A percentile compares a stretch with the other conserved stretches of the same genome.
Conservation (phyloP, 2,329 filamentous ascomycete genomes). For the Neonectria magnoliae region DNA sequence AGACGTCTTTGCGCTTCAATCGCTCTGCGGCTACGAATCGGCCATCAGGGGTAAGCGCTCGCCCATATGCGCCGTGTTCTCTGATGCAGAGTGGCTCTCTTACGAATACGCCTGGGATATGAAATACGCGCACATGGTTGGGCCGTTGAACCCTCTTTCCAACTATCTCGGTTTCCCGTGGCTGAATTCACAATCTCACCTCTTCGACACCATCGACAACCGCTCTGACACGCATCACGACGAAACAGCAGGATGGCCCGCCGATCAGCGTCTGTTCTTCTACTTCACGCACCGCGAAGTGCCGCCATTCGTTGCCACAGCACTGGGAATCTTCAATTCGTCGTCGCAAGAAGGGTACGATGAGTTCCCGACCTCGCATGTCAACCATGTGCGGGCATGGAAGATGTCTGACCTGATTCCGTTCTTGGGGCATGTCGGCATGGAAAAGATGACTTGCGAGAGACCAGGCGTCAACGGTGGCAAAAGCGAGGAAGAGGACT, state of each 20-base stretch:
- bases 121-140: constrained; percentile 40
- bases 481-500: constrained; percentile 25
- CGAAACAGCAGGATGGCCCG: constrained; percentile 29
- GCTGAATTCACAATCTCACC: constrained; percentile 31
- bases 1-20: constrained; percentile 38
- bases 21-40: constrained; percentile 38
- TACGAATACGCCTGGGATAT: constrained; percentile 41
- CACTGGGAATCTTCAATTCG: constrained; percentile 37
- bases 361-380: constrained; percentile 35
- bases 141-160: constrained; percentile 34
- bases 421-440: constrained; percentile 36
- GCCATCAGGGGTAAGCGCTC: constrained; percentile 33
- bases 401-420: constrained; percentile 40
- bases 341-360: constrained; percentile 33
- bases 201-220: constrained; percentile 23
- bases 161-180: constrained; percentile 36
- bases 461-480: constrained; percentile 9
- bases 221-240: constrained; percentile 2
- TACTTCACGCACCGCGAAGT: constrained; percentile 39
- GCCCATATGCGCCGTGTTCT: constrained; percentile 30
- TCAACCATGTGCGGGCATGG: constrained; percentile 38
- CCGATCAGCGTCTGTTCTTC: constrained; percentile 33
- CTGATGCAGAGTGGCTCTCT: constrained; percentile 36
- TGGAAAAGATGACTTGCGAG: constrained; percentile 39
- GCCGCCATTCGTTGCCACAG: constrained; percentile 37